Evolutionary conservation across 306 rosid species (phyloP).

Genomic region (Hylodesmum podocarpum): DNA sequence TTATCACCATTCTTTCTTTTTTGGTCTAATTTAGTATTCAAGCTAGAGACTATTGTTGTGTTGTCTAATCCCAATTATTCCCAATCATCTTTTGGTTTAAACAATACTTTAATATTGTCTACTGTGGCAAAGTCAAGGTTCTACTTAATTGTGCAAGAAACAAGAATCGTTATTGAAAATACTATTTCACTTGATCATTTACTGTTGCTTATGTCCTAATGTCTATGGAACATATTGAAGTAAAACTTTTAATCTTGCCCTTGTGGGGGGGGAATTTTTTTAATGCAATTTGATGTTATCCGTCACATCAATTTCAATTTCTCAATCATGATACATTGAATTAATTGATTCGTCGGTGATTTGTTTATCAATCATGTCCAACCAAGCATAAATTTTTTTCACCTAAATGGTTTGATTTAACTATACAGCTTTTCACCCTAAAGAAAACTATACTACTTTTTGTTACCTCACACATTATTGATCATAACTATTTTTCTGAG

Average conservation of each 20-base stretch:
- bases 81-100: constrained; percentile 37
- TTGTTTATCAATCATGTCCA: constrained; percentile 39
- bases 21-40: constrained; percentile 24
- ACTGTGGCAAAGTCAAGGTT: constrained; percentile 50
- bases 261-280: background rate
- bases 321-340: constrained; percentile 47
- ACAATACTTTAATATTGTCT: constrained; percentile 18
- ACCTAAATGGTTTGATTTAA: background rate
- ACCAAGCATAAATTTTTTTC: constrained; percentile 2
- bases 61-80: constrained; percentile 44
- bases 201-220: background rate
- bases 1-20: background rate
- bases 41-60: constrained; percentile 19
- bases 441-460: background rate
- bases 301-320: constrained; percentile 35
- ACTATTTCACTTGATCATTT: background rate
- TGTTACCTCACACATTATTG: background rate
- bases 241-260: background rate
- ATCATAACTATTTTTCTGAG: background rate
- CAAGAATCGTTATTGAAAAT: constrained; percentile 30
- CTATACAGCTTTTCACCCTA: background rate
- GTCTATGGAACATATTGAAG: background rate
- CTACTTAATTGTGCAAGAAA: constrained; percentile 40
- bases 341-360: constrained; percentile 64
- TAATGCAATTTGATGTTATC: background rate